Evolutionary conservation across 352 stramenopile species (phyloP).

Genomic region (Thalassiosira pacifica): DNA sequence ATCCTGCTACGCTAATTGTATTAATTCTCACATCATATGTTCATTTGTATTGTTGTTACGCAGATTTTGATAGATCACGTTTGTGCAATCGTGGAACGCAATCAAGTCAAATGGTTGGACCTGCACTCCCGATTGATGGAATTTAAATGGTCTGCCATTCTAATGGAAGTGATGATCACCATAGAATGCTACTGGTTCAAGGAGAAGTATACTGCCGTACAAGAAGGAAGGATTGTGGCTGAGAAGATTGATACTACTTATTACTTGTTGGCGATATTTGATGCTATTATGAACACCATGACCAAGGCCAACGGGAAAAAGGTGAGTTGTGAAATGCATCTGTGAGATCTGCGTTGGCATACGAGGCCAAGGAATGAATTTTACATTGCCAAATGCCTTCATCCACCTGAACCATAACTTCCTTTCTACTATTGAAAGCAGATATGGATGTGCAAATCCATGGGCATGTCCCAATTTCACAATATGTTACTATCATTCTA

Average conservation of each 20-base stretch:
- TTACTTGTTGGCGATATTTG: constrained; percentile 45
- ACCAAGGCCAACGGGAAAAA: constrained; percentile 55
- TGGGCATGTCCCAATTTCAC: constrained; percentile 60
- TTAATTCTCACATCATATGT: no score
- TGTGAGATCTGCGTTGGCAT: no score
- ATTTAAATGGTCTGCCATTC: constrained; percentile 30
- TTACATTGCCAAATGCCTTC: background rate
- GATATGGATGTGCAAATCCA: constrained; percentile 63
- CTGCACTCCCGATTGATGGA: constrained; percentile 36
- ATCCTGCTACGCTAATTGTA: no score
- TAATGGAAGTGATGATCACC: background rate
- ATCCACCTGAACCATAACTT: background rate
- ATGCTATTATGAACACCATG: no score
- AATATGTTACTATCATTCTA: constrained; percentile 62
- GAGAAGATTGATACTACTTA: no score
- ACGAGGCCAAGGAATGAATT: no score
- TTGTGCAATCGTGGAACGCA: constrained; percentile 64
- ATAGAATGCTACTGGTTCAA: no score
- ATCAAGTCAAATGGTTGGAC: constrained; percentile 63
- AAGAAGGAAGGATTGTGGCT: background rate
- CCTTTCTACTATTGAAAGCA: constrained; percentile 23
- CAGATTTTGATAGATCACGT: constrained; percentile 38
- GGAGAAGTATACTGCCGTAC: no score
- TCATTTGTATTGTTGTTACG: no score
- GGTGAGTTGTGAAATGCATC: no score